Percentiles rank a stretch among this genome's conserved stretches.
Evolutionary conservation across 202 grass and related monocot genomes (phyloP).

Genomic region (Alloteropsis angusta): DNA sequence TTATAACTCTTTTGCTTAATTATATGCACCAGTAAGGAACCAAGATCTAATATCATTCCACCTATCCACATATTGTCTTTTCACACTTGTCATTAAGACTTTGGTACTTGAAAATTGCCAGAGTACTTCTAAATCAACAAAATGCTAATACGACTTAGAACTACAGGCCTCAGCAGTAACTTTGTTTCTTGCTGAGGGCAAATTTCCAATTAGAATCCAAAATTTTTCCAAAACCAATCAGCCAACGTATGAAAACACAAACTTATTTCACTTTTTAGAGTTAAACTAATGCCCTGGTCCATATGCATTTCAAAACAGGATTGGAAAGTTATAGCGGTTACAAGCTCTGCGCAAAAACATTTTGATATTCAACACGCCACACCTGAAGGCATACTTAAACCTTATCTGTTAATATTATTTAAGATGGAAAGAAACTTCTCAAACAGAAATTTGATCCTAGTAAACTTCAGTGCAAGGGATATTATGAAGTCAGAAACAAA

Average conservation of each 20-base stretch:
- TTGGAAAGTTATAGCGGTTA: not conserved
- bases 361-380: not conserved
- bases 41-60: not conserved
- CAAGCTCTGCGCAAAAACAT: not conserved
- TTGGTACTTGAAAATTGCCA: slow-evolving; percentile 7
- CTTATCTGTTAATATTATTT: not conserved
- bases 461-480: not conserved
- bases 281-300: not conserved
- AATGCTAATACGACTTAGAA: not conserved
- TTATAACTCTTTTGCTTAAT: not conserved
- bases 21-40: not conserved
- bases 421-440: slow-evolving; percentile 11
- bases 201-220: not conserved
- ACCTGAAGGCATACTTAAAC: not conserved
- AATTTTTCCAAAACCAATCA: not conserved
- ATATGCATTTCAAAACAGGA: not conserved
- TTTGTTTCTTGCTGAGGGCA: slow-evolving; percentile 9
- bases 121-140: not conserved
- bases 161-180: slow-evolving; percentile 3
- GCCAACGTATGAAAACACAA: not conserved
- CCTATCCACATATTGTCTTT: not conserved
- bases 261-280: not conserved
- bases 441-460: not conserved
- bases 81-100: not conserved
- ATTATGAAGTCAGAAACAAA: not conserved